Evolutionary conservation across 2,329 filamentous ascomycete genomes (phyloP).

Genomic region (Epichloe typhina): DNA sequence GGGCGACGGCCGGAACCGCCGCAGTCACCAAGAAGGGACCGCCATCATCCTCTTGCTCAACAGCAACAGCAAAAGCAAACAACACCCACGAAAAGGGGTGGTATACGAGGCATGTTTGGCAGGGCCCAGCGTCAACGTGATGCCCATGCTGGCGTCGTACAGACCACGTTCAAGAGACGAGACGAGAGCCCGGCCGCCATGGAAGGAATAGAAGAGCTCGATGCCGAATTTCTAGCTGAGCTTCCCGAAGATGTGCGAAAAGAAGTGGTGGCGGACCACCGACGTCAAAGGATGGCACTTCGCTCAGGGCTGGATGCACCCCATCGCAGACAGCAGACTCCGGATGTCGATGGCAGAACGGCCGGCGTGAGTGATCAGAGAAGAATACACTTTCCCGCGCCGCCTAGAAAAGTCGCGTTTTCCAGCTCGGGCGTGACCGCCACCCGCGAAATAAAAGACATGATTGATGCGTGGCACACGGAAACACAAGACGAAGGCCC

Average conservation of each 20-base stretch:
- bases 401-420: constrained; percentile 34
- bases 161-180: constrained; percentile 51
- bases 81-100: constrained; percentile 54
- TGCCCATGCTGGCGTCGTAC: constrained; percentile 48
- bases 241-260: constrained; percentile 67
- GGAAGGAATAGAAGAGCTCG: constrained; percentile 37
- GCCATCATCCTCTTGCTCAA: constrained; percentile 39
- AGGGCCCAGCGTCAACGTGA: constrained; percentile 38
- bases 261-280: constrained; percentile 67
- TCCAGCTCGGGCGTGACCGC: constrained; percentile 28
- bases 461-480: constrained; percentile 62
- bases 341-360: constrained; percentile 13
- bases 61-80: constrained; percentile 36
- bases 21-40: constrained; percentile 35
- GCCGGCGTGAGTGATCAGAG: constrained; percentile 22
- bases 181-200: constrained; percentile 14
- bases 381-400: constrained; percentile 32
- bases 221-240: constrained; percentile 64
- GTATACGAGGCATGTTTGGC: constrained; percentile 25
- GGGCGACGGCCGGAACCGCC: constrained; percentile 23
- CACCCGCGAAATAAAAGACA: constrained; percentile 52
- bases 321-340: constrained; percentile 11
- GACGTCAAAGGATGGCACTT: constrained; percentile 41
- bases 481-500: constrained; percentile 64
- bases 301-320: constrained; percentile 34